Base-by-base conservation (phyloP, 2,329 filamentous ascomycete species). In the Aspergillus japonicus region DNA sequence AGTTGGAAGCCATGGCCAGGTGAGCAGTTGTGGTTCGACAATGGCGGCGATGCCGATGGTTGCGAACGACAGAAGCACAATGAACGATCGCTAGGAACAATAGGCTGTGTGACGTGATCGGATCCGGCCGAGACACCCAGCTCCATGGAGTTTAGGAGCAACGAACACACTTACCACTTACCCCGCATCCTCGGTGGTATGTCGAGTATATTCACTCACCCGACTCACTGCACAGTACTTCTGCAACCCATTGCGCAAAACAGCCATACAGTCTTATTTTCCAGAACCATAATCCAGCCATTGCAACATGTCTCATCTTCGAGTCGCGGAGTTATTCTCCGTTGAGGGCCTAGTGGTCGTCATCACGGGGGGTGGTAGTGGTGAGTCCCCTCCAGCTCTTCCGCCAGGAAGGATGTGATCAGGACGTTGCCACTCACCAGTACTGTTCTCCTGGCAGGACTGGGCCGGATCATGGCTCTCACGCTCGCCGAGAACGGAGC, bases 351-450 rank as follows among this genome's bases (percentile, higher is more conserved):
- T 82, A 26, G 80, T 85, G 3, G 81, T 77, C 23, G 79, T 84
- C 54, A 73, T 85, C 53, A 85, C 82, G 2, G 83, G 83, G 42
- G 82, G 82, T 50, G 83, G 82, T 44, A 81, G 75, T 51, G 82
- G 82, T 75, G 75, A 44, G 52, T 26, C 23, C 14, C 26, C 16
- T 23, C 29, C 23, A n/a, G 19, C 33, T 23, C 39, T 12, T 31
- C 23, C 33, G 52, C 47, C 10, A 10, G 5, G 12, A 35, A 16
- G 33, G 33, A 35, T 16, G 33, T 19, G 14, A n/a, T 44, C n/a
- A 44, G 16, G 33, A 44, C 35, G 8, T 47, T 33, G 14, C 29
- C n/a, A 56, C 56, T 14, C n/a, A 58, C 21, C 8, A 7, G 14
- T 14, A 7, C 26, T 50, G 4, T 16, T 7, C 19, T n/a, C 14